Evolutionary conservation across 2,329 filamentous ascomycete species (phyloP), one percentile per base, ranked within the genome.

Genomic region (Byssochlamys sp.): DNA sequence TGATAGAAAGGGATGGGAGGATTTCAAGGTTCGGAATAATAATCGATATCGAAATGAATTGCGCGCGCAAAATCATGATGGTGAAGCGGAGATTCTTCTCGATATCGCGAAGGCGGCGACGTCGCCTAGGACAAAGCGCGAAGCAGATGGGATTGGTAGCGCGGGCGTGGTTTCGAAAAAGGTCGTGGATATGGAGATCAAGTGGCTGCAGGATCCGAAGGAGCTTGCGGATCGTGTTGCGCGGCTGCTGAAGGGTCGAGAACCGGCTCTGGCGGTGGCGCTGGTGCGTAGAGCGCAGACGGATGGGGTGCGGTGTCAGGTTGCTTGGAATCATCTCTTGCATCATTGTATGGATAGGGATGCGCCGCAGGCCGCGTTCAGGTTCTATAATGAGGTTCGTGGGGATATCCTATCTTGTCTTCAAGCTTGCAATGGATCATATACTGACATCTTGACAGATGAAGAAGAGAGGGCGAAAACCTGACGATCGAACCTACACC

Each of bases 251-350:
- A 70, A 69, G 4, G 79, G 81, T 58, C 81, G 81, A 49, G 77
- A 85, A 31, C 81, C 81, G 39, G 82, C 85, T 2, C 84, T 90
- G 66, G 90, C 91, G 27, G 72, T 87, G 49, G 76, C 83, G 24
- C 71, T 95, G 59, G 82, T 87, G 39, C 84, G 87, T 58, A 77
- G 81, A 63, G 87, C 87, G 26, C 66, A 71, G n/a, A 90, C 85
- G 70, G 84, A 81, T 62, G 72, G 78, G 0, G 78, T 82, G 62
- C 76, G 85, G 58, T 85, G 87, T 61, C 77, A 83, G 3, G 91
- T 95, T 58, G 85, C 88, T 58, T 99, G 92, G 91, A 97, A 97
- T 72, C 83, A 89, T 67, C 73, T 96, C 51, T 86, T 99, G 57
- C 81, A 86, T 58, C 84, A 90, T 71, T 78, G 84, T 60, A 75